Conservation (phyloP, 2,329 filamentous ascomycete genomes). For the Colletotrichum tropicicola region DNA sequence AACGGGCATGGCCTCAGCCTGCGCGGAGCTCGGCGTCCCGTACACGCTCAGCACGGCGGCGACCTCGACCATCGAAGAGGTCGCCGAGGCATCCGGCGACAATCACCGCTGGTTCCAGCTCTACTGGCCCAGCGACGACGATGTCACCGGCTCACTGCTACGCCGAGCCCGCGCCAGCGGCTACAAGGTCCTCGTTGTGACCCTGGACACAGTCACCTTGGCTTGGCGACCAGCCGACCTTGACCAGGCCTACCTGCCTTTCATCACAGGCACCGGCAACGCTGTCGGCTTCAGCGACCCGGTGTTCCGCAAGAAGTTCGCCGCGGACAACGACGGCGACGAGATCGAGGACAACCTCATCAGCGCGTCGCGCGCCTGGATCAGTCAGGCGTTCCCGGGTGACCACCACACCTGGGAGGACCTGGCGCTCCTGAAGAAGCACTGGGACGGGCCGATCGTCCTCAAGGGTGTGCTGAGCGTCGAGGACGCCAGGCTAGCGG, state of each 20-base stretch:
- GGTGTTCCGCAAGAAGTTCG: conserved; percentile 67
- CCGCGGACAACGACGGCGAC: conserved; percentile 54
- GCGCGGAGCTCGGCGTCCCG: conserved; percentile 67
- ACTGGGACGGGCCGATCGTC: conserved; percentile 70
- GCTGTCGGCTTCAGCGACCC: conserved; percentile 73
- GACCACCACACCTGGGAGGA: conserved; percentile 68
- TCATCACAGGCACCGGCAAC: conserved; percentile 66
- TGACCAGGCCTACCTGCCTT: conserved; percentile 69
- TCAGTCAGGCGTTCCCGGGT: conserved; percentile 59
- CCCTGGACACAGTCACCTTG: conserved; percentile 75
- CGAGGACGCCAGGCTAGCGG: conserved; percentile 49
- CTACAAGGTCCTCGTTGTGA: conserved; percentile 74
- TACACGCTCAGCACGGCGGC: conserved; percentile 75
- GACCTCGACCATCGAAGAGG: conserved; percentile 70
- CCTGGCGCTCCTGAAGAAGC: conserved; percentile 62
- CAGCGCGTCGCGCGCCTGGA: conserved; percentile 62
- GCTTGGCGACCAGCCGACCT: conserved; percentile 76
- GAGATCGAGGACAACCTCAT: conserved; percentile 57
- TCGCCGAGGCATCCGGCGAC: conserved; percentile 65
- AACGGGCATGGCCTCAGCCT: conserved; percentile 69
- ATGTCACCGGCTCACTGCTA: conserved; percentile 72
- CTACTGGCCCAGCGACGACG: conserved; percentile 76
- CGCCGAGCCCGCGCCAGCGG: conserved; percentile 68
- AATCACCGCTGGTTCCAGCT: conserved; percentile 77
- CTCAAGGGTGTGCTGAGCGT: conserved; percentile 44